Percentiles rank a stretch among this genome's conserved stretches.
Conservation (phyloP, 768 basidiomycete species). For the Dioszegia aurantiaca region DNA sequence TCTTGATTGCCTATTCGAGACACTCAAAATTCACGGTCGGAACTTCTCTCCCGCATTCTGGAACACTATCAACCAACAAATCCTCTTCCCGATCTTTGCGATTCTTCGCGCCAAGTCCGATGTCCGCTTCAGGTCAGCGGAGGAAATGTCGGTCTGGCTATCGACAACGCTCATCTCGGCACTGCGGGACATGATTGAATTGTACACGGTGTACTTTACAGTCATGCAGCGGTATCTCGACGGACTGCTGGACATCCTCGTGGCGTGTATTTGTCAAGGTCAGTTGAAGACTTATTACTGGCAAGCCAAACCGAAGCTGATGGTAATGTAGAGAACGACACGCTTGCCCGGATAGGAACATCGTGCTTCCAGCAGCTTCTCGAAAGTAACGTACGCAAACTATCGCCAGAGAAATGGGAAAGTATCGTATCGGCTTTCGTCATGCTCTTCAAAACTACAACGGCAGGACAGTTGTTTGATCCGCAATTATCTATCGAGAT, state of each 20-base stretch:
- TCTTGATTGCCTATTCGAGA: conserved; percentile 91
- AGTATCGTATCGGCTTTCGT: conserved; percentile 87
- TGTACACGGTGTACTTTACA: conserved; percentile 93
- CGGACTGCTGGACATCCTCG: conserved; percentile 85
- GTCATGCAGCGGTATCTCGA: conserved; percentile 85
- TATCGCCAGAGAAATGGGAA: conserved; percentile 83
- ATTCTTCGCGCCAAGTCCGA: conserved; percentile 91
- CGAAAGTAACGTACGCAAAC: conserved; percentile 84
- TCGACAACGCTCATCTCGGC: conserved; percentile 99
- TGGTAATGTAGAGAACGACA: conserved; percentile 80
- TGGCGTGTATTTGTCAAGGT: conserved; percentile 99
- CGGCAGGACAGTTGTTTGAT: conserved; percentile 94
- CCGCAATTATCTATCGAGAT: conserved; percentile 83
- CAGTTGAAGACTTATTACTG: conserved; percentile 24
- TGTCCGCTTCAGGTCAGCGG: conserved; percentile 80
- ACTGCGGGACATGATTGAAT: conserved; percentile 85
- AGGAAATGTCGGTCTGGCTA: conserved; percentile 99
- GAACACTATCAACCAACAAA: conserved; percentile 94
- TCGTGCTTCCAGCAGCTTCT: conserved; percentile 94
- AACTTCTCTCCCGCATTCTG: conserved; percentile 89
- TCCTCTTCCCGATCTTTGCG: conserved; percentile 97
- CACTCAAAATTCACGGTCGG: conserved; percentile 82
- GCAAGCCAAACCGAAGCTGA: background rate
- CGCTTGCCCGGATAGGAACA: conserved; percentile 92
- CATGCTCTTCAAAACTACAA: conserved; percentile 94